Conservation (phyloP, 768 basidiomycete species). For the Phlegmacium glaucopus region DNA sequence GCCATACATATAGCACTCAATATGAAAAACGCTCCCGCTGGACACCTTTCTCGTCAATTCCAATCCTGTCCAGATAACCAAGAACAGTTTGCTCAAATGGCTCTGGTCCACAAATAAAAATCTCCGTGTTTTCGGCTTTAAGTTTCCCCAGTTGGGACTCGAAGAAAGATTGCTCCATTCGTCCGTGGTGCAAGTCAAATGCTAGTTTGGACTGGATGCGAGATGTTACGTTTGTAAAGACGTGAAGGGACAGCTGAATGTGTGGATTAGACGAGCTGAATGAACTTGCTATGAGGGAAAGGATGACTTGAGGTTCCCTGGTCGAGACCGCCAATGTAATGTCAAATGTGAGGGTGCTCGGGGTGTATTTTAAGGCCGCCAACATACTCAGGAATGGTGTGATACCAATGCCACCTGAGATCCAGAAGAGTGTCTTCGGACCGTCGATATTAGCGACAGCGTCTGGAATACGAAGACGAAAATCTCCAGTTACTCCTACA, state of each 20-base stretch:
- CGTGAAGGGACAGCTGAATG: conserved; percentile 31
- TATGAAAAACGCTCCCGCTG: conserved; percentile 36
- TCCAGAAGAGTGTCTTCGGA: conserved; percentile 41
- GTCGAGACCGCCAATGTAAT: conserved; percentile 50
- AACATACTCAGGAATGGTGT: conserved; percentile 64
- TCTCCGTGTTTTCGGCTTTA: conserved; percentile 15
- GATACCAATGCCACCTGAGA: conserved; percentile 64
- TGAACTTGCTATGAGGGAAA: conserved; percentile 38
- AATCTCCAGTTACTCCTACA: conserved; percentile 52
- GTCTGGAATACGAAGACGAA: conserved; percentile 27
- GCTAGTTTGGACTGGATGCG: background rate
- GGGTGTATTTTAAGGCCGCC: conserved; percentile 12
- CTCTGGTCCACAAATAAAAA: conserved; percentile 50
- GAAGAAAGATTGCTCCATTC: conserved; percentile 19
- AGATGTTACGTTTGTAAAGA: conserved; percentile 32
- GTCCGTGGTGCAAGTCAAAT: conserved; percentile 7
- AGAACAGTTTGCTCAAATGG: conserved; percentile 39
- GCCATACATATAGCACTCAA: background rate
- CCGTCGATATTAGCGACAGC: background rate
- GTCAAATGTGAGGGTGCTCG: conserved; percentile 22
- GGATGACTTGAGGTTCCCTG: conserved; percentile 48
- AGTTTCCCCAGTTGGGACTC: conserved; percentile 17
- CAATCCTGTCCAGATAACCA: conserved; percentile 29
- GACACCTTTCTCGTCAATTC: conserved; percentile 30
- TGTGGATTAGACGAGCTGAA: conserved; percentile 10